phyloP scores from a whole-genome alignment of 2,329 filamentous ascomycete genomes.

The Didymella keratinophila region DNA sequence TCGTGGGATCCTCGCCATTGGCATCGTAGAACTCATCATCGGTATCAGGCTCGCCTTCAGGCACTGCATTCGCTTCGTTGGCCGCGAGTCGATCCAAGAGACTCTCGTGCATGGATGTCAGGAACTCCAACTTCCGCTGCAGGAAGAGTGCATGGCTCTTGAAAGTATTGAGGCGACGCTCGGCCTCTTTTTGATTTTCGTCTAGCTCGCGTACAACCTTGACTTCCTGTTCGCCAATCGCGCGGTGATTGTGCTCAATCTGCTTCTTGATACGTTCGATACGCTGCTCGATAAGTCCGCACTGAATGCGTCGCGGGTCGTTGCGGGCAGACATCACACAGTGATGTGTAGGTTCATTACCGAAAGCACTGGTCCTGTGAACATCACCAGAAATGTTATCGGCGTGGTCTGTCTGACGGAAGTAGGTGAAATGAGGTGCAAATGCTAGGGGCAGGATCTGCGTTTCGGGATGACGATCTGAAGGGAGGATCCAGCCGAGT shows the following conservation, averaged over 20 bases:
- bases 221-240: slow-evolving; percentile 78
- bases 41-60: slow-evolving; percentile 53
- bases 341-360: slow-evolving; percentile 89
- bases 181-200: slow-evolving; percentile 60
- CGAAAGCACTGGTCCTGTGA: slow-evolving; percentile 86
- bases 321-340: slow-evolving; percentile 83
- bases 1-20: slow-evolving; percentile 61
- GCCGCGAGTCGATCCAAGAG: slow-evolving; percentile 64
- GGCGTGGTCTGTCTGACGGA: slow-evolving; percentile 92
- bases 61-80: slow-evolving; percentile 61
- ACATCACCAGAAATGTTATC: slow-evolving; percentile 81
- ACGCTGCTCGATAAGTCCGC: slow-evolving; percentile 81
- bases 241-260: slow-evolving; percentile 75
- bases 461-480: slow-evolving; percentile 88
- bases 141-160: slow-evolving; percentile 65
- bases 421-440: slow-evolving; percentile 95
- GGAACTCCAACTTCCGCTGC: slow-evolving; percentile 65
- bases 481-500: slow-evolving; percentile 92
- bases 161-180: slow-evolving; percentile 64
- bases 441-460: slow-evolving; percentile 92
- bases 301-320: slow-evolving; percentile 88
- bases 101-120: slow-evolving; percentile 65
- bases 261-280: slow-evolving; percentile 81
- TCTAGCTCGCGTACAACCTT: slow-evolving; percentile 63
- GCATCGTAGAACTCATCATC: slow-evolving; percentile 58